Conservation (phyloP, 768 basidiomycete genomes). For the Macrolepiota albuminosa region DNA sequence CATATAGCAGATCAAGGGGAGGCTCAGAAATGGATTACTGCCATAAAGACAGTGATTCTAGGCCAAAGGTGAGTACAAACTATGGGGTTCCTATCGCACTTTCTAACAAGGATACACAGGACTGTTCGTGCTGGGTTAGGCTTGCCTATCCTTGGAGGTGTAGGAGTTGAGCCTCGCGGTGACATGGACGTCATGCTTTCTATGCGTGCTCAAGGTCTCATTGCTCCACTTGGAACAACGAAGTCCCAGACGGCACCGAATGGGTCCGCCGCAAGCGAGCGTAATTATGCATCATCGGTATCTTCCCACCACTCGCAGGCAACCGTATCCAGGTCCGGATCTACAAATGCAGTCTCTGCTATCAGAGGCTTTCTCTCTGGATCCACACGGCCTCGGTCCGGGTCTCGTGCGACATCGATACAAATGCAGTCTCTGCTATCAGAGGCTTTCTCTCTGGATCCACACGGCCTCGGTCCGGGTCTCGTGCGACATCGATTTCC, state of each 20-base stretch:
- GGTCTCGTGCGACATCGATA: conserved; percentile 45
- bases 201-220: conserved; percentile 65
- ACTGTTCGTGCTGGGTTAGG: conserved; percentile 67
- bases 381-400: conserved; percentile 48
- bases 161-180: conserved; percentile 61
- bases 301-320: conserved; percentile 41
- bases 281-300: conserved; percentile 42
- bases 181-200: conserved; percentile 84
- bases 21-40: conserved; percentile 71
- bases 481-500: conserved; percentile 44
- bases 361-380: conserved; percentile 55
- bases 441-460: conserved; percentile 51
- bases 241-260: conserved; percentile 20
- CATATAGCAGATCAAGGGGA: conserved; percentile 58
- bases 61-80: conserved; percentile 50
- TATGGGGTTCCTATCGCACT: not conserved
- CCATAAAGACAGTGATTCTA: conserved; percentile 69
- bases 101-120: conserved; percentile 27
- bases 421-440: conserved; percentile 56
- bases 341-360: conserved; percentile 45
- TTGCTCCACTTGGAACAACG: conserved; percentile 28
- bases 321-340: conserved; percentile 32
- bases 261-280: conserved; percentile 17
- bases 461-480: conserved; percentile 52
- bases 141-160: conserved; percentile 34